Evolutionary conservation across 148 eudicot species (phyloP).

Genomic region (Pouteria glomerata): DNA sequence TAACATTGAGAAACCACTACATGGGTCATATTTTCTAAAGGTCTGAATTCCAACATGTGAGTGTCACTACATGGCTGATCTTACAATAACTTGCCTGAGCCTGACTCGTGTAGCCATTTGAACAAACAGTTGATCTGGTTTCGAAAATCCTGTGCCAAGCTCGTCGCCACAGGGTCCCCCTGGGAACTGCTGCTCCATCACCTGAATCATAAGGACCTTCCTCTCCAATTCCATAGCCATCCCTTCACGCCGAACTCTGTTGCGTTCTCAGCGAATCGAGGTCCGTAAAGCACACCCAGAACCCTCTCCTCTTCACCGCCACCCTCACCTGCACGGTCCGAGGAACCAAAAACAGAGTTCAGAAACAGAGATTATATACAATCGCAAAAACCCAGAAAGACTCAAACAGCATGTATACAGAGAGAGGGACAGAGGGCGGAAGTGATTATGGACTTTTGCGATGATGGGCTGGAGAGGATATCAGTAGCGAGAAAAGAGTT

Average conservation of each 20-base stretch:
- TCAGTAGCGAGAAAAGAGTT: slow-evolving; percentile 41
- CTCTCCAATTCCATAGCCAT: slow-evolving; percentile 80
- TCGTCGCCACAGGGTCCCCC: slow-evolving; percentile 70
- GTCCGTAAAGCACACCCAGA: slow-evolving; percentile 84
- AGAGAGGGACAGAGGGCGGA: slow-evolving; percentile 8
- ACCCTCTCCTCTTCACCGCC: slow-evolving; percentile 79
- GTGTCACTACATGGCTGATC: no score
- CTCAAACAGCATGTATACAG: slow-evolving; percentile 24
- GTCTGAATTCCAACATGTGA: no score
- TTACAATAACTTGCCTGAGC: slow-evolving; percentile 14
- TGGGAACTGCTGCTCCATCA: slow-evolving; percentile 71
- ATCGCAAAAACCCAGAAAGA: neutral
- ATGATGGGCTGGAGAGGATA: slow-evolving; percentile 30
- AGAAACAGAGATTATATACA: neutral
- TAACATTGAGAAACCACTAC: no score
- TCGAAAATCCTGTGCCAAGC: slow-evolving; percentile 57
- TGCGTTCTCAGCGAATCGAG: slow-evolving; percentile 85
- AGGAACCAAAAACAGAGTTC: neutral
- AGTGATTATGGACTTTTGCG: slow-evolving; percentile 30
- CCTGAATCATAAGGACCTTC: slow-evolving; percentile 80
- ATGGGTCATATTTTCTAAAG: no score
- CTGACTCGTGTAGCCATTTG: neutral
- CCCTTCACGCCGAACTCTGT: slow-evolving; percentile 69
- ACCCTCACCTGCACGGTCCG: slow-evolving; percentile 55
- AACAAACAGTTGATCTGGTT: slow-evolving; percentile 60